These are phyloP conservation scores for Ampelocalamus luodianensis DNA, from an alignment of 176 grass and related monocot species.

Conservation along the genomic window DNA sequence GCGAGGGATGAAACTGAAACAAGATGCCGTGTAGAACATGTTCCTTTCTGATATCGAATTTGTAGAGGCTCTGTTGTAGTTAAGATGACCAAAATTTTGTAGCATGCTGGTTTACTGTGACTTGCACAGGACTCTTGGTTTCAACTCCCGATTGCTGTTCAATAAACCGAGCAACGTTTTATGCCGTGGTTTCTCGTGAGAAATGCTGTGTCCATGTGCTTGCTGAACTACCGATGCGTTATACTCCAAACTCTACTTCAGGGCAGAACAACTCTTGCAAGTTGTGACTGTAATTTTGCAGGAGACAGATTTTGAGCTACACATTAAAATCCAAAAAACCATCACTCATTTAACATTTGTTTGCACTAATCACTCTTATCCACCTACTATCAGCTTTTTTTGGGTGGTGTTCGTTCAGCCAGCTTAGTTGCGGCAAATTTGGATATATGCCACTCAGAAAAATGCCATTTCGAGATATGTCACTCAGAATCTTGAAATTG, in stretches of 20 bases:
- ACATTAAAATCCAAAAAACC: not conserved
- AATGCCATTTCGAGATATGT: too few relatives aligned
- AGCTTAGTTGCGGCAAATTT: too few relatives aligned
- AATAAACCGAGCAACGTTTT: constrained; percentile 26
- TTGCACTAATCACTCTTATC: not conserved
- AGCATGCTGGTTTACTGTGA: not conserved
- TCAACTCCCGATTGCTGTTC: not conserved
- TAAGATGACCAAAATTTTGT: constrained; percentile 45
- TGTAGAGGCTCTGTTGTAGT: constrained; percentile 27
- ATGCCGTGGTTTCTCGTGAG: not conserved
- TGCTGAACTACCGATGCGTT: not conserved
- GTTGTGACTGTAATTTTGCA: not conserved
- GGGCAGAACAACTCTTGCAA: not conserved
- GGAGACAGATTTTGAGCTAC: not conserved
- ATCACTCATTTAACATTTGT: not conserved
- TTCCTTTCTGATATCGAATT: constrained; percentile 4
- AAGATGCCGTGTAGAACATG: not conserved
- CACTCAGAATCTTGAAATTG: too few relatives aligned
- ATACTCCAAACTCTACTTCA: not conserved
- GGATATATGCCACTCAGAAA: too few relatives aligned
- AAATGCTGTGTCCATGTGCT: not conserved
- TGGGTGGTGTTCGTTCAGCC: not conserved
- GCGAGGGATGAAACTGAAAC: not conserved
- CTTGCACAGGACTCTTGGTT: not conserved
- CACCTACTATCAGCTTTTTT: not conserved